These are phyloP conservation scores for Clarireedia homoeocarpa DNA, from an alignment of 2,329 filamentous ascomycete genomes.

Conservation along the genomic window DNA sequence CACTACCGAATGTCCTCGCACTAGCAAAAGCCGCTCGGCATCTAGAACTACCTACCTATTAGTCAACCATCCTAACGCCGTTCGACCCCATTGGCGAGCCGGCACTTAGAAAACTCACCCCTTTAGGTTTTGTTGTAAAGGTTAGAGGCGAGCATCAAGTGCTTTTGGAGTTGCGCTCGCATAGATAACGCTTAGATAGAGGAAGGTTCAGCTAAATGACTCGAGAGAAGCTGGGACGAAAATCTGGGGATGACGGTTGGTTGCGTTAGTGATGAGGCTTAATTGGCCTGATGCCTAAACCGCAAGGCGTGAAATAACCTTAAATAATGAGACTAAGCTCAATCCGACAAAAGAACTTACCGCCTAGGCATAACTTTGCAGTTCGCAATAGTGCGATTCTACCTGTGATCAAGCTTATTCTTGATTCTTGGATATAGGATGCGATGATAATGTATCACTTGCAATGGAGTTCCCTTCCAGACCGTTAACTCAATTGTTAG, in stretches of 20 bases:
- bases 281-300: too few species aligned
- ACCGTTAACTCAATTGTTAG: conserved; percentile 48
- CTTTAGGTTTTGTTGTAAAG: neutral
- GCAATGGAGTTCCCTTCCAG: conserved; percentile 35
- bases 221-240: too few species aligned
- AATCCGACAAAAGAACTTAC: too few species aligned
- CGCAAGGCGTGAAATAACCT: too few species aligned
- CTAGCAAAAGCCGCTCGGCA: conserved; percentile 3
- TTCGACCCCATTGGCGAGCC: neutral
- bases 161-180: neutral
- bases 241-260: too few species aligned
- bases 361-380: too few species aligned
- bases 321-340: too few species aligned
- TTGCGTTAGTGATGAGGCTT: too few species aligned
- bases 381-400: too few species aligned
- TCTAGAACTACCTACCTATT: neutral
- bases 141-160: neutral
- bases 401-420: too few species aligned
- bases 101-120: neutral
- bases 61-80: neutral
- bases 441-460: neutral
- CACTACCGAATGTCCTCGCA: neutral
- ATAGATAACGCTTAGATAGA: conserved; percentile 10
- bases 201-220: neutral
- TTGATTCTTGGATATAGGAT: neutral